These are phyloP conservation scores for Claviceps spartinae DNA, from an alignment of 2,329 filamentous ascomycete genomes.

Conservation along the genomic window DNA sequence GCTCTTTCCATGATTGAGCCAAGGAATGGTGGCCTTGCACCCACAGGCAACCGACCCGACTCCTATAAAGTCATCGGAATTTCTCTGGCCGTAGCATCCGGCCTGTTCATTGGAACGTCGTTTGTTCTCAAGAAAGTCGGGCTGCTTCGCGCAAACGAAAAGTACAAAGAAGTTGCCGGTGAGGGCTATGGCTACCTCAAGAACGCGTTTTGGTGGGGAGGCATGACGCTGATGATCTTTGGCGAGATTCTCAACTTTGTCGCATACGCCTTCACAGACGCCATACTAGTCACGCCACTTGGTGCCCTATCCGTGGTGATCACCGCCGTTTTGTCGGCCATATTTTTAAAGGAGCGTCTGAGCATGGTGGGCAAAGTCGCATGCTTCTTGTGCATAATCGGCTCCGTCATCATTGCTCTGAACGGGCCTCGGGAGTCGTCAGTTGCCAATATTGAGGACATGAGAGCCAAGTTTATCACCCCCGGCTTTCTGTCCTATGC, in stretches of 20 bases:
- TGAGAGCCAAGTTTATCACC: slow-evolving; percentile 74
- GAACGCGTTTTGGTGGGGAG: slow-evolving; percentile 87
- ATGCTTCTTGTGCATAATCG: slow-evolving; percentile 89
- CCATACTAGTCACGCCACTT: slow-evolving; percentile 84
- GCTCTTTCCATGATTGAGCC: neutral
- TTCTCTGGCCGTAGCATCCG: slow-evolving; percentile 70
- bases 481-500: slow-evolving; percentile 80
- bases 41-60: neutral
- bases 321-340: slow-evolving; percentile 77
- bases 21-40: neutral
- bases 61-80: slow-evolving; percentile 81
- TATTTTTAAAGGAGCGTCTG: slow-evolving; percentile 89
- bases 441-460: slow-evolving; percentile 77
- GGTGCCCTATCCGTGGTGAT: slow-evolving; percentile 88
- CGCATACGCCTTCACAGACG: slow-evolving; percentile 92
- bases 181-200: slow-evolving; percentile 97
- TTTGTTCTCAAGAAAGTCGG: slow-evolving; percentile 95
- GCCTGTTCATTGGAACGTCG: slow-evolving; percentile 83
- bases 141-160: slow-evolving; percentile 80
- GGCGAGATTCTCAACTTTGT: slow-evolving; percentile 96
- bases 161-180: slow-evolving; percentile 90
- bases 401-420: slow-evolving; percentile 84
- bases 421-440: slow-evolving; percentile 82
- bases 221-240: slow-evolving; percentile 94
- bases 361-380: slow-evolving; percentile 94